A percentile compares a stretch with the other conserved stretches of the same genome.
phyloP scores from a whole-genome alignment of 2,329 filamentous ascomycete genomes.

The Penicillium italicum region DNA sequence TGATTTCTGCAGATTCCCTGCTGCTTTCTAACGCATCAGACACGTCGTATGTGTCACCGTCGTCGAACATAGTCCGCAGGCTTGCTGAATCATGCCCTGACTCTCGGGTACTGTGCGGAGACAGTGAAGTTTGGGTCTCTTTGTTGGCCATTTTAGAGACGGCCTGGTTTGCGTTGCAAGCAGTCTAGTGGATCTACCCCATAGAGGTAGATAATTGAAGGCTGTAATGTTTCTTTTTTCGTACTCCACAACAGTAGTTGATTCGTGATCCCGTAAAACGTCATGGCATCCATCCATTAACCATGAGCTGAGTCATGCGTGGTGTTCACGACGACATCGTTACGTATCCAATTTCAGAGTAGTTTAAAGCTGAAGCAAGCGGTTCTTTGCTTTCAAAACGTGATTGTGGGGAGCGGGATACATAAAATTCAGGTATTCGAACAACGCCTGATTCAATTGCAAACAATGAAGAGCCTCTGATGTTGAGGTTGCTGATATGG shows the following conservation, averaged over 20 bases:
- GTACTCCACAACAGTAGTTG: background rate
- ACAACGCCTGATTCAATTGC: background rate
- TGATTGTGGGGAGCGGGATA: background rate
- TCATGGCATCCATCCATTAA: background rate
- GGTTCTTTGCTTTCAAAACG: accelerated
- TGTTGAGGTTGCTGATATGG: accelerated
- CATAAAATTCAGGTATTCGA: background rate
- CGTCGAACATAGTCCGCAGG: background rate
- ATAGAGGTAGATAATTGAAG: background rate
- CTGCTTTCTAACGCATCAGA: background rate
- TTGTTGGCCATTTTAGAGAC: background rate
- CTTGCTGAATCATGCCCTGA: background rate
- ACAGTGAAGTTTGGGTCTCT: background rate
- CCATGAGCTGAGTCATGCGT: background rate
- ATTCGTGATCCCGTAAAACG: background rate
- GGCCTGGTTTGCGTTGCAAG: background rate
- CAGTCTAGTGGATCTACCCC: background rate
- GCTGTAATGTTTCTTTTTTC: too few relatives aligned
- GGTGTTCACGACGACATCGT: background rate
- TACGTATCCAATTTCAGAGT: background rate
- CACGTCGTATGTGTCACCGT: background rate
- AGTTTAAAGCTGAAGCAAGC: background rate
- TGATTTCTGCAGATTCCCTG: background rate
- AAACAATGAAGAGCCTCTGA: too few relatives aligned
- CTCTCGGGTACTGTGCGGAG: background rate